Percentiles rank a stretch among this genome's conserved stretches.
Conservation (phyloP, 1,284 basidiomycete species). For the Ustilago xerochloae region DNA sequence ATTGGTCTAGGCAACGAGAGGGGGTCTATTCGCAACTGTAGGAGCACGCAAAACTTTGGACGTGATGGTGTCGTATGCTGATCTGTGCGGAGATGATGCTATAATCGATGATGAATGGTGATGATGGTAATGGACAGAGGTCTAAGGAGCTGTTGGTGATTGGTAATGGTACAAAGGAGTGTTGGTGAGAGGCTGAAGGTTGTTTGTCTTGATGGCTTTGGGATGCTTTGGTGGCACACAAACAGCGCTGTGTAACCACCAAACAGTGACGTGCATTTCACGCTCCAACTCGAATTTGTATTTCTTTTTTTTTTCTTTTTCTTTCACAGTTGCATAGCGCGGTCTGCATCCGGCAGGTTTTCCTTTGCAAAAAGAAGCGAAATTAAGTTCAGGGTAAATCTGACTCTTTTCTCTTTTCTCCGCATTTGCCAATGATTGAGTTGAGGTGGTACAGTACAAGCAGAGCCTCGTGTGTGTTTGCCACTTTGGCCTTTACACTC, state of each 20-base stretch:
- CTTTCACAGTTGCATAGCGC: not conserved
- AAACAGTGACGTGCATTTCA: slow-evolving; percentile 5
- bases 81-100: too few species aligned
- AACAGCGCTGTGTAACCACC: too few species aligned
- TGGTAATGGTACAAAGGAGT: not conserved
- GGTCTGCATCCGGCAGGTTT: not conserved
- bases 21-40: too few species aligned
- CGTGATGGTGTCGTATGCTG: too few species aligned
- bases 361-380: not conserved
- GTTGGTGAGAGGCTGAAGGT: not conserved
- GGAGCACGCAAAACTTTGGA: too few species aligned
- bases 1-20: too few species aligned
- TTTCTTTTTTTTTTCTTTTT: not conserved
- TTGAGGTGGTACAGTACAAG: not conserved
- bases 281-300: not conserved
- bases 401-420: not conserved
- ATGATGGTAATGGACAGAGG: not conserved
- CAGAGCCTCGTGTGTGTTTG: not conserved
- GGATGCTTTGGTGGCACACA: too few species aligned
- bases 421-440: not conserved
- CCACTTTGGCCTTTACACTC: not conserved
- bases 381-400: not conserved
- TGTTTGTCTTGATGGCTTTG: not conserved
- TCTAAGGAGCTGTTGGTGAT: not conserved
- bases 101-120: too few species aligned